A percentile compares a stretch with the other conserved stretches of the same genome.
phyloP scores from a whole-genome alignment of 495 filamentous ascomycete genomes.

The Clohesyomyces aquaticus region DNA sequence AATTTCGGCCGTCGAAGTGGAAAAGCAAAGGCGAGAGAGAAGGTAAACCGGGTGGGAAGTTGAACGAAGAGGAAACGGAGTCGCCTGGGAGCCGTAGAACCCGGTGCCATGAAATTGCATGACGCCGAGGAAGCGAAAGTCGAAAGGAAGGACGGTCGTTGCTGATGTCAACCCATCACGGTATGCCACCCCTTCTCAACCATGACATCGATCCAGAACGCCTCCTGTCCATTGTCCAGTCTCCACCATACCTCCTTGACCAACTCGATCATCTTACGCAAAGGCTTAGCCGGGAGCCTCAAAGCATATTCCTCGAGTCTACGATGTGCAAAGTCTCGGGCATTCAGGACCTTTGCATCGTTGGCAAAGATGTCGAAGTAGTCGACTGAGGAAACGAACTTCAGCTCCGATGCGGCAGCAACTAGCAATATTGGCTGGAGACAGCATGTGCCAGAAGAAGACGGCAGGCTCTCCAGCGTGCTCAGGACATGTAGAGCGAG shows the following conservation, averaged over 20 bases:
- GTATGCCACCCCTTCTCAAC: conserved; percentile 62
- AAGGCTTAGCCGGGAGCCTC: conserved; percentile 58
- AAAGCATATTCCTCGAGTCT: conserved; percentile 54
- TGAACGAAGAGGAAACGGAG: too few relatives aligned
- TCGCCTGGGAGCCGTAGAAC: too few relatives aligned
- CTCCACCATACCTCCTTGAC: conserved; percentile 58
- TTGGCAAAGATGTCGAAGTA: conserved; percentile 49
- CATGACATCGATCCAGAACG: conserved; percentile 63
- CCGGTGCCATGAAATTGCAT: background rate
- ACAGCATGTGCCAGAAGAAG: conserved; percentile 59
- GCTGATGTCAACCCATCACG: conserved; percentile 55
- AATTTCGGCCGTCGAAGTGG: too few relatives aligned
- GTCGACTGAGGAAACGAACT: conserved; percentile 43
- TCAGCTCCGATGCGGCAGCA: conserved; percentile 56
- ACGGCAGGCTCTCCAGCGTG: conserved; percentile 56
- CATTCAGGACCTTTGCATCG: conserved; percentile 54
- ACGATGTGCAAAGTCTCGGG: conserved; percentile 54
- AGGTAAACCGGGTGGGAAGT: too few relatives aligned
- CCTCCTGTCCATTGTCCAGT: conserved; percentile 48
- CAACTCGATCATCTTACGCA: conserved; percentile 53
- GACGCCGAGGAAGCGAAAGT: background rate
- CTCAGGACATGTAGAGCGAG: conserved; percentile 58
- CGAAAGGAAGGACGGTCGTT: background rate
- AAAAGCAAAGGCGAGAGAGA: too few relatives aligned
- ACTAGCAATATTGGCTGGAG: conserved; percentile 60